Conservation (phyloP, 2,329 filamentous ascomycete genomes). For the Fusarium tuaranense region DNA sequence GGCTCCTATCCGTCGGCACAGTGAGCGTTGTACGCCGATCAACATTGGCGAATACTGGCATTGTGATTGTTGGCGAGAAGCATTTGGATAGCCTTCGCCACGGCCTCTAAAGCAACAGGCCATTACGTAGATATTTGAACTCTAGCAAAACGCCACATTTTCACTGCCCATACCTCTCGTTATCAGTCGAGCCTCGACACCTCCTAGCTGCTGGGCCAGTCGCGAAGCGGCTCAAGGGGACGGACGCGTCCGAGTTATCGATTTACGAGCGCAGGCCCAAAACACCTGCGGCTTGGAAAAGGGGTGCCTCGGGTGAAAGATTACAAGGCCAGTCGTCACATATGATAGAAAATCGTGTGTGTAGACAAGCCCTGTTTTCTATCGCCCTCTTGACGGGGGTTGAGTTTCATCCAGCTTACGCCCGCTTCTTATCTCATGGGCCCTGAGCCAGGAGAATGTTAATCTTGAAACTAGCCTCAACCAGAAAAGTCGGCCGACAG, state of each 20-base stretch:
- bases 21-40: neutral
- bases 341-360: neutral
- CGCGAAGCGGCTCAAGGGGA: neutral
- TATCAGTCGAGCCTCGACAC: neutral
- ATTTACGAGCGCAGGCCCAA: neutral
- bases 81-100: neutral
- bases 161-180: neutral
- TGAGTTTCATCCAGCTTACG: neutral
- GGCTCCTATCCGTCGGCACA: neutral
- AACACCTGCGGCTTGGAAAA: neutral
- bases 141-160: constrained; percentile 1
- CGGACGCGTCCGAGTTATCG: neutral
- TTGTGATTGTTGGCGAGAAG: neutral
- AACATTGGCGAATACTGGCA: neutral
- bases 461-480: neutral
- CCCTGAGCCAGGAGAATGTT: neutral
- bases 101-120: neutral
- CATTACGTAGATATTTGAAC: neutral
- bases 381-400: neutral
- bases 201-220: neutral
- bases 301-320: neutral
- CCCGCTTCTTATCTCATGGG: neutral
- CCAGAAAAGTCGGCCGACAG: neutral
- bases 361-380: neutral
- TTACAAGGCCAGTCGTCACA: neutral